Base-by-base conservation (phyloP, 2,329 filamentous ascomycete species). In the Pestalotiopsis sp. region DNA sequence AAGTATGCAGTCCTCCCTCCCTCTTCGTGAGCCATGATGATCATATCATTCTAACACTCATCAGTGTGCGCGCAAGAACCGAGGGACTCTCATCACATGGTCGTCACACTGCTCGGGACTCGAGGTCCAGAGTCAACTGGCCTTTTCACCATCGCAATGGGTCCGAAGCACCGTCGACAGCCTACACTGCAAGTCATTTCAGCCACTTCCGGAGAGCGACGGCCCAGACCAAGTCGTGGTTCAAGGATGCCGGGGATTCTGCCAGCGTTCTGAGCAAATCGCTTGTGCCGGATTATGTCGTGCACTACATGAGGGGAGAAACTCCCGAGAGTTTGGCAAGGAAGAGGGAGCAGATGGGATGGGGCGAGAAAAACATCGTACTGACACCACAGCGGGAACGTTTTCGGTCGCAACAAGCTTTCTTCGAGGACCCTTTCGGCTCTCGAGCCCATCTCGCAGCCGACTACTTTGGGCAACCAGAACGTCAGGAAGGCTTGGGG, bases 291-390 rank as follows among this genome's bases (percentile, higher is more conserved):
- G 86, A 88, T 76, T 88, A 88, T 71, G 83, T 88, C 56, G 80
- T 86, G 70, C 84, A 87, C 75, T 88, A 85, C 74, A 80, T 88
- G 70, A 83, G 85, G 56, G 86, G 86, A 60, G 86, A 88, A 76
- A 88, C 86, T 2, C 85, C 86, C 14, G 85, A 87, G 75, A 83
- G 81, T 38, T 73, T 88, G 23, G 85, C 85, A 5, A 78, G 79
- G 68, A 83, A 84, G 72, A 82, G 82, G 69, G 79, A 80, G 68
- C 79, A 78, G 71, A 75, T 72, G 40, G 71, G 74, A 69, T 75
- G 78, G 75, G 79, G 77, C 27, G 72, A 78, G 67, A 75, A 77
- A 5, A 74, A 70, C 11, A 75, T 80, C 67, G 77, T 78, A 4
- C 69, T 82, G 60, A 78, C 70, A 60, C 75, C 76, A 60, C 68